Evolutionary conservation across 371 early-diverging fungal species (phyloP).

Genomic region (Actinomortierella wolfii): DNA sequence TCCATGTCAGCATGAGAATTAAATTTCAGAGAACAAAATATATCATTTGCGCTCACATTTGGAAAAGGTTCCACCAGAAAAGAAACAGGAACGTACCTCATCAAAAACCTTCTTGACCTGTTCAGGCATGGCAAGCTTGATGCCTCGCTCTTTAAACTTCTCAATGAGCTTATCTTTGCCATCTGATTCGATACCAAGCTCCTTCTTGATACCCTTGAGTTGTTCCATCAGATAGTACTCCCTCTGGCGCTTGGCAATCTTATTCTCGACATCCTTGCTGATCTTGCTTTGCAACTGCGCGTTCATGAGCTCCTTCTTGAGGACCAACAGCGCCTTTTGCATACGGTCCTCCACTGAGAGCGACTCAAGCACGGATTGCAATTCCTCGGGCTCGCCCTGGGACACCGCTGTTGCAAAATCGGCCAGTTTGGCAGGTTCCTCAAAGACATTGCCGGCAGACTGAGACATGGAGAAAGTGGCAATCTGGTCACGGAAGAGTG

Average conservation of each 20-base stretch:
- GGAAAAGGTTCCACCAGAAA: no score
- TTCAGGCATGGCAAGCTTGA: conserved; percentile 87
- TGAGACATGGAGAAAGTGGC: conserved; percentile 94
- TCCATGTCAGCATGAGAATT: no score
- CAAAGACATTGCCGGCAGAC: conserved; percentile 93
- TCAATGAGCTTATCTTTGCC: conserved; percentile 96
- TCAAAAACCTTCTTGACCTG: conserved; percentile 94
- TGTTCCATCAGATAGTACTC: conserved; percentile 99
- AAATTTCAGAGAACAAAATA: no score
- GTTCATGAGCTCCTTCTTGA: conserved; percentile 96
- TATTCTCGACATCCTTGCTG: conserved; percentile 93
- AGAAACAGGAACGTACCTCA: conserved; percentile 60
- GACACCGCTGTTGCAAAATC: conserved; percentile 97
- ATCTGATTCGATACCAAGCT: conserved; percentile 94
- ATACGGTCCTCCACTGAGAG: conserved; percentile 89
- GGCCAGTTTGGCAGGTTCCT: conserved; percentile 92
- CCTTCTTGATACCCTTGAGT: conserved; percentile 97
- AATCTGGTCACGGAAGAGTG: conserved; percentile 96
- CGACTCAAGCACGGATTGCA: conserved; percentile 91
- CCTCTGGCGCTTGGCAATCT: conserved; percentile 94
- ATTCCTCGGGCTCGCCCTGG: conserved; percentile 87
- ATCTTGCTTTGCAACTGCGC: conserved; percentile 96
- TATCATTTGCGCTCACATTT: no score
- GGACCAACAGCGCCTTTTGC: conserved; percentile 86
- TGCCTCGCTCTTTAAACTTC: conserved; percentile 85